A percentile compares a stretch with the other conserved stretches of the same genome.
These are phyloP conservation scores for Leishmania tropica DNA, from an alignment of 208 protist genomes.

Conservation along the genomic window DNA sequence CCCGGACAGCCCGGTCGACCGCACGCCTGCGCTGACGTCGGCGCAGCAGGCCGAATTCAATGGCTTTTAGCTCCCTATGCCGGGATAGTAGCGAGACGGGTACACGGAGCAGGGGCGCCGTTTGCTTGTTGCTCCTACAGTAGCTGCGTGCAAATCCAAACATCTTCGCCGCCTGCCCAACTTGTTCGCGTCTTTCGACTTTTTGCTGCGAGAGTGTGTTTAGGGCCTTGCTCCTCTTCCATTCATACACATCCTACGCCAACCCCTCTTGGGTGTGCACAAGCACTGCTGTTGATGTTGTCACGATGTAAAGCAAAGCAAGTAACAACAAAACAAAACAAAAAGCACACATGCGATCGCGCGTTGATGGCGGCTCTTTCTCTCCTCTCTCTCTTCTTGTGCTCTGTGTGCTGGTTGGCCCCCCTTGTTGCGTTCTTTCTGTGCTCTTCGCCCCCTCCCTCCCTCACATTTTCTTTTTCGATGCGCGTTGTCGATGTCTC, in stretches of 20 bases:
- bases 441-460: neutral
- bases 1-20: conserved; percentile 81
- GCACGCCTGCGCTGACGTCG: conserved; percentile 48
- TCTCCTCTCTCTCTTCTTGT: neutral
- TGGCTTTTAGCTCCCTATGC: conserved; percentile 64
- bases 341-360: neutral
- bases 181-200: neutral
- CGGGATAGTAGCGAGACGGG: neutral
- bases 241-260: too few relatives aligned
- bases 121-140: neutral
- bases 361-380: neutral
- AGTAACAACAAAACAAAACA: neutral
- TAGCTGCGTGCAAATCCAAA: neutral
- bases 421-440: neutral
- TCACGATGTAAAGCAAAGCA: neutral
- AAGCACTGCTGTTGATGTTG: neutral
- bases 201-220: neutral
- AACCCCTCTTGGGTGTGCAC: neutral
- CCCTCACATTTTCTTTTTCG: neutral
- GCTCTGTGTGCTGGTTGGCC: neutral
- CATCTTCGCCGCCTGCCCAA: neutral
- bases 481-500: neutral
- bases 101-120: neutral
- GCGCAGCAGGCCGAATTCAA: conserved; percentile 89
- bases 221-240: neutral